A percentile compares a stretch with the other conserved stretches of the same genome.
phyloP scores from a whole-genome alignment of 2,329 filamentous ascomycete species.

The Botrytis galanthina region DNA sequence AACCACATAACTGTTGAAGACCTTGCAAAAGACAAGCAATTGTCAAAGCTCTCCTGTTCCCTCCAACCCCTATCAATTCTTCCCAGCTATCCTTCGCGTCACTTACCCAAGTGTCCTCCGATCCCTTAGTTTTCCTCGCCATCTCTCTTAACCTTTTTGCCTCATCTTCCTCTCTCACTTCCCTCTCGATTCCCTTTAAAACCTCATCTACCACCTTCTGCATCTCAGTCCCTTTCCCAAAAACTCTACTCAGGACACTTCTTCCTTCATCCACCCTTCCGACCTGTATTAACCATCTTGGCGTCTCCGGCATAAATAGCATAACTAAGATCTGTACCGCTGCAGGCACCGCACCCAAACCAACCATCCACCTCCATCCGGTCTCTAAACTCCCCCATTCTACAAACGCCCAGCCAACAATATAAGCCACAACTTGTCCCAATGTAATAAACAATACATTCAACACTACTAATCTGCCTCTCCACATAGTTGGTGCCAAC shows the following conservation, averaged over 20 bases:
- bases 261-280: slow-evolving; percentile 62
- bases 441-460: slow-evolving; percentile 80
- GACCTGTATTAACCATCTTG: slow-evolving; percentile 77
- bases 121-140: slow-evolving; percentile 27
- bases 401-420: slow-evolving; percentile 75
- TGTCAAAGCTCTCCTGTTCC: slow-evolving; percentile 70
- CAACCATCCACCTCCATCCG: slow-evolving; percentile 92
- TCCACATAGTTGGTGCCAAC: slow-evolving; percentile 70
- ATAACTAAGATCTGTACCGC: slow-evolving; percentile 67
- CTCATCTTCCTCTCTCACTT: slow-evolving; percentile 69
- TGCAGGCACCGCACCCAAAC: slow-evolving; percentile 76
- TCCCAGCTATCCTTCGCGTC: slow-evolving; percentile 45
- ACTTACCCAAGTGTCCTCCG: slow-evolving; percentile 28
- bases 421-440: slow-evolving; percentile 85
- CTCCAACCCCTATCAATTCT: slow-evolving; percentile 56
- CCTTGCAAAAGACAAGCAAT: slow-evolving; percentile 87
- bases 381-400: slow-evolving; percentile 49
- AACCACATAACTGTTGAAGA: slow-evolving; percentile 84
- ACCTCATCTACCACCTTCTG: slow-evolving; percentile 55
- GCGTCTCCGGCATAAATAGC: slow-evolving; percentile 78
- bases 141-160: slow-evolving; percentile 39
- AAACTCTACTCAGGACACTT: slow-evolving; percentile 62
- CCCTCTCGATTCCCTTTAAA: slow-evolving; percentile 67
- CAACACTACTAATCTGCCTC: slow-evolving; percentile 79
- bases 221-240: slow-evolving; percentile 48